Evolutionary conservation across 257 asterid genomes (phyloP).

Genomic region (Euphrasia confusa): DNA sequence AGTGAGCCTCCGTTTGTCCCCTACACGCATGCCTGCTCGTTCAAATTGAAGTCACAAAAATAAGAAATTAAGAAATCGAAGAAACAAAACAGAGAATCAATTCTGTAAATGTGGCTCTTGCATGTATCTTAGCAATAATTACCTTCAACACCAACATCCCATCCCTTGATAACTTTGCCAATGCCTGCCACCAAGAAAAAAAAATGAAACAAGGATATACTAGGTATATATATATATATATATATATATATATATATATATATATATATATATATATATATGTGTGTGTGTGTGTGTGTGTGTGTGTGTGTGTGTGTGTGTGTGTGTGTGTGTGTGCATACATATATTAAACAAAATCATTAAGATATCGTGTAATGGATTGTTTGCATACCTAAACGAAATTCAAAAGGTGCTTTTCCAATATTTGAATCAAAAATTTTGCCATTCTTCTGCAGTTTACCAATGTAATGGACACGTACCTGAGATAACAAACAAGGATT

Average conservation of each 20-base stretch:
- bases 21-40: slow-evolving; percentile 82
- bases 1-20: slow-evolving; percentile 88
- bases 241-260: no score
- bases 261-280: no score
- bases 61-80: not conserved
- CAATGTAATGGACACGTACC: slow-evolving; percentile 74
- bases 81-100: not conserved
- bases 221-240: no score
- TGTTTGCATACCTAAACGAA: slow-evolving; percentile 65
- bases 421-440: slow-evolving; percentile 70
- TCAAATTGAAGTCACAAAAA: slow-evolving; percentile 18
- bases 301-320: no score
- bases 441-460: slow-evolving; percentile 74
- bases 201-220: slow-evolving; percentile 12
- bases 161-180: slow-evolving; percentile 92
- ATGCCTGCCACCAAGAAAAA: slow-evolving; percentile 49
- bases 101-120: slow-evolving; percentile 3
- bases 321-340: no score
- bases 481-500: slow-evolving; percentile 26
- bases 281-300: no score
- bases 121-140: slow-evolving; percentile 27
- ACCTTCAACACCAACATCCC: slow-evolving; percentile 98
- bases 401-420: slow-evolving; percentile 74
- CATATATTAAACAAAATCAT: not conserved
- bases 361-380: slow-evolving; percentile 1